Percentiles rank a stretch among this genome's conserved stretches.
Conservation (phyloP, 1,284 basidiomycete species). For the Ustilago trichophora region DNA sequence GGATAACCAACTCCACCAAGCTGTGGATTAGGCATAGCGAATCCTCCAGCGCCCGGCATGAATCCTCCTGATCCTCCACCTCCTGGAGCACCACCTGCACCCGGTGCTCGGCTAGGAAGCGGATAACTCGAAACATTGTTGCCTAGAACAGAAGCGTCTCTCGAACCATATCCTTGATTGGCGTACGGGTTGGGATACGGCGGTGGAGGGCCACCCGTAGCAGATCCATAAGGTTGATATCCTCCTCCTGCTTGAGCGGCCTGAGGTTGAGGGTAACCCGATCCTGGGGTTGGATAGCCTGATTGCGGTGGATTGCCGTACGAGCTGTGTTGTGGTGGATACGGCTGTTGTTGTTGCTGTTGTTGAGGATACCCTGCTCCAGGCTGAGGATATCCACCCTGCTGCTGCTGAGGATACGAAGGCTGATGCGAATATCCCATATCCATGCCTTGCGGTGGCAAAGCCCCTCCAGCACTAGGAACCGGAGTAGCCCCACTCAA, state of each 20-base stretch:
- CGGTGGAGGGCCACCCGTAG: conserved; percentile 13
- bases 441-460: conserved; percentile 22
- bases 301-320: conserved; percentile 3
- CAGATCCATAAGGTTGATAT: conserved; percentile 19
- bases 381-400: conserved; percentile 15
- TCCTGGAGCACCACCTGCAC: neutral
- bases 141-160: conserved; percentile 3
- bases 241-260: neutral
- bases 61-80: conserved; percentile 4
- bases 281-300: conserved; percentile 13
- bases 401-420: conserved; percentile 23
- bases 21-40: conserved; percentile 43
- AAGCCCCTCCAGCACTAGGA: conserved; percentile 37
- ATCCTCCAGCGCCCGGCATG: conserved; percentile 28
- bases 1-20: neutral
- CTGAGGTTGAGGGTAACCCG: conserved; percentile 1
- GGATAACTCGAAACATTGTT: too few relatives aligned
- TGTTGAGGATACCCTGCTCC: neutral
- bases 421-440: conserved; percentile 28
- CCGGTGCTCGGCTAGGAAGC: too few relatives aligned
- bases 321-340: conserved; percentile 9
- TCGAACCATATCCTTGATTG: conserved; percentile 3
- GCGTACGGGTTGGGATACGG: conserved; percentile 24
- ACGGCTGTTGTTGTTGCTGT: conserved; percentile 11
- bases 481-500: conserved; percentile 15